Conservation (phyloP, 805 yeast genomes). For the Sugiyamaella mastotermitis region DNA sequence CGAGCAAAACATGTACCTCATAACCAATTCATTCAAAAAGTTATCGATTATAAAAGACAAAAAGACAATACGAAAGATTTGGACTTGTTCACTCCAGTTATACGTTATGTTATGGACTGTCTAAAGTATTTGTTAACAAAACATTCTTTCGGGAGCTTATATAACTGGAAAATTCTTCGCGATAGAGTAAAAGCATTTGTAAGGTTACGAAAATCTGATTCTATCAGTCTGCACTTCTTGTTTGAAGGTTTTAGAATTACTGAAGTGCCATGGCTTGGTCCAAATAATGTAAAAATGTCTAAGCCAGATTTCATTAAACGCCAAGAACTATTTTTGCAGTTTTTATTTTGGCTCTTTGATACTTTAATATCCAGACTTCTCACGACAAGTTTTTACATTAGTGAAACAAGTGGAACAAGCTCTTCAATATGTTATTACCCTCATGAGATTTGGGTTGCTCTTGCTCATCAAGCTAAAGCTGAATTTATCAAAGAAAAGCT, state of each 20-base stretch:
- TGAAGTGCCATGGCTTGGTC: constrained; percentile 53
- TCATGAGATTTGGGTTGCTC: constrained; percentile 49
- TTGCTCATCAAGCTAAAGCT: constrained; percentile 39
- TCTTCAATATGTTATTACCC: constrained; percentile 44
- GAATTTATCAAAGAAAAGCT: constrained; percentile 29
- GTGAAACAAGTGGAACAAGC: constrained; percentile 43
- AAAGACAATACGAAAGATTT: too few relatives aligned
- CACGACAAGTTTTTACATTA: constrained; percentile 56
- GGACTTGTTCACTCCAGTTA: too few relatives aligned
- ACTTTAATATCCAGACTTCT: constrained; percentile 43
- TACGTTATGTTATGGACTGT: too few relatives aligned
- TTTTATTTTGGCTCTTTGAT: constrained; percentile 55
- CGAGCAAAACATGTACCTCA: too few relatives aligned
- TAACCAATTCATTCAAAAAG: too few relatives aligned
- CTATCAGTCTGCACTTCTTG: constrained; percentile 30
- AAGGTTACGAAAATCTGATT: constrained; percentile 33
- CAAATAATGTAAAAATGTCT: constrained; percentile 26
- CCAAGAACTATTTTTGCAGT: constrained; percentile 31
- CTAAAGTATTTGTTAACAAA: constrained; percentile 45
- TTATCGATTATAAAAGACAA: too few relatives aligned
- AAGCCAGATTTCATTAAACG: constrained; percentile 40
- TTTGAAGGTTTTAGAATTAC: constrained; percentile 34
- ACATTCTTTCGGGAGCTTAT: constrained; percentile 45
- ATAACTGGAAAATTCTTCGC: constrained; percentile 41
- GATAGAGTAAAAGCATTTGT: constrained; percentile 35